Conservation (phyloP, 2,329 filamentous ascomycete genomes). For the Waltergamsia citrina region DNA sequence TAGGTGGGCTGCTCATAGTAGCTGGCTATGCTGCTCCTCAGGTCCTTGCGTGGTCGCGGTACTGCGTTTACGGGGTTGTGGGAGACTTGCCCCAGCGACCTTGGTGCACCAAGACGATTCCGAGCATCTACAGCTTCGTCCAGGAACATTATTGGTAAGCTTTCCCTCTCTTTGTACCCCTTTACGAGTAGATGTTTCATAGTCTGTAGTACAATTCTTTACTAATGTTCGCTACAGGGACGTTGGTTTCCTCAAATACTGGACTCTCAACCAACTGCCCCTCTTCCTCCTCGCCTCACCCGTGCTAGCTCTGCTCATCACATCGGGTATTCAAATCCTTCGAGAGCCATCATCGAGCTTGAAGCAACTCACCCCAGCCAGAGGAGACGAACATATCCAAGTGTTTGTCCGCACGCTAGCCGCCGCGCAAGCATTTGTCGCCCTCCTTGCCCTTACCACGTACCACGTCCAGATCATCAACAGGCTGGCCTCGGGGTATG, state of each 20-base stretch:
- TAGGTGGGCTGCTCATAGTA: constrained; percentile 60
- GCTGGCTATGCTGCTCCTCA: constrained; percentile 66
- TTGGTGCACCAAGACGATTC: constrained; percentile 68
- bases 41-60: constrained; percentile 61
- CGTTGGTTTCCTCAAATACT: constrained; percentile 80
- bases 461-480: constrained; percentile 96
- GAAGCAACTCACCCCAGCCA: constrained; percentile 1
- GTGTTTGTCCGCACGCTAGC: constrained; percentile 50
- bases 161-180: constrained; percentile 6
- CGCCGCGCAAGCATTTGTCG: constrained; percentile 62
- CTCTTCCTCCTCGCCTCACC: constrained; percentile 79
- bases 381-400: constrained; percentile 4
- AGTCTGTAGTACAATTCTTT: no score
- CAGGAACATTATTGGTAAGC: constrained; percentile 82
- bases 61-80: constrained; percentile 57
- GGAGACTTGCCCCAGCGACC: constrained; percentile 34
- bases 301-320: constrained; percentile 54
- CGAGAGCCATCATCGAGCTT: constrained; percentile 10
- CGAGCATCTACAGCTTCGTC: constrained; percentile 87
- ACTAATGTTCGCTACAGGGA: constrained; percentile 50
- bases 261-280: constrained; percentile 77
- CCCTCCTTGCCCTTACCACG: constrained; percentile 60
- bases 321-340: constrained; percentile 43
- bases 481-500: constrained; percentile 78
- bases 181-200: no score